A percentile compares a stretch with the other conserved stretches of the same genome.
phyloP scores from a whole-genome alignment of 2,329 filamentous ascomycete genomes.

The Ophiostoma triangulosporum region DNA sequence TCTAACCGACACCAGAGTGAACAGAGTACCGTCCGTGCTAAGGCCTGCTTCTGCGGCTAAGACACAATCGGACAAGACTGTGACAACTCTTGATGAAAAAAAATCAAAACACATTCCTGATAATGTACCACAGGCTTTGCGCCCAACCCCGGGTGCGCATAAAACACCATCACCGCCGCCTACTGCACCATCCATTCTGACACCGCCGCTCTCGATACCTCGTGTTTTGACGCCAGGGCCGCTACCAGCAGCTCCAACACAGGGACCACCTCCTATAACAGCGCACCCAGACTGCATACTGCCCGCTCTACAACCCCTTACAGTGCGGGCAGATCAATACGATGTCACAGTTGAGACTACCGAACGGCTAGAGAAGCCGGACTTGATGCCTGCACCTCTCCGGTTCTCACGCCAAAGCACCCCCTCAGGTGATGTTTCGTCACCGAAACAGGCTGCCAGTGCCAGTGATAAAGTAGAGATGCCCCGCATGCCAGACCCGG shows the following conservation, averaged over 20 bases:
- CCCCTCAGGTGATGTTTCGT: not conserved
- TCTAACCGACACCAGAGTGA: not conserved
- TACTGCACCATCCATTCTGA: not conserved
- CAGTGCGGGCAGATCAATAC: no score
- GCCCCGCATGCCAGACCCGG: not conserved
- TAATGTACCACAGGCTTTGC: slow-evolving; percentile 2
- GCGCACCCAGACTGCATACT: not conserved
- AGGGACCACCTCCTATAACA: not conserved
- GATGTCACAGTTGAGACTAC: not conserved
- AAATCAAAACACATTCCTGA: not conserved
- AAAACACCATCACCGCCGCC: not conserved
- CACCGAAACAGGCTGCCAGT: not conserved
- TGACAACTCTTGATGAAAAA: not conserved
- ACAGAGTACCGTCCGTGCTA: not conserved
- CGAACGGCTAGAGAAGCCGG: not conserved
- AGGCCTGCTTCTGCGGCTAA: not conserved
- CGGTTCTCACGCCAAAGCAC: slow-evolving; percentile 1
- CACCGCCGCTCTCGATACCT: not conserved
- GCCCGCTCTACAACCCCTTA: not conserved
- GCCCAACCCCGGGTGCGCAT: not conserved
- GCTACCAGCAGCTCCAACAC: not conserved
- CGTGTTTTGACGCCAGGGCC: not conserved
- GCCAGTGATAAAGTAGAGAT: not conserved
- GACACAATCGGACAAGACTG: not conserved
- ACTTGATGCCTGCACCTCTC: slow-evolving; percentile 6